Conservation (phyloP, 495 filamentous ascomycete species). For the Penicillium silybi region DNA sequence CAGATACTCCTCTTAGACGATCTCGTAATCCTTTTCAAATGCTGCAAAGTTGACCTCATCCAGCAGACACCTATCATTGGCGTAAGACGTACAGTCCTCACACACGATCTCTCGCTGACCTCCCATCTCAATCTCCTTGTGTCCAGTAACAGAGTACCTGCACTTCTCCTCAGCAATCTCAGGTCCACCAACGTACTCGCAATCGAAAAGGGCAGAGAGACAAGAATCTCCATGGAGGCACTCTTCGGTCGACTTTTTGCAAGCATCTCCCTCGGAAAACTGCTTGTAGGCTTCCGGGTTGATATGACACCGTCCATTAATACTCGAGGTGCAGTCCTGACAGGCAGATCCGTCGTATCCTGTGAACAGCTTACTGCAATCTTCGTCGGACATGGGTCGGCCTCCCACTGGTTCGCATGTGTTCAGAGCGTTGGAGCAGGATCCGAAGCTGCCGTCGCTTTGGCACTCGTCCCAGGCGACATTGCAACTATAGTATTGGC, state of each 20-base stretch:
- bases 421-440: neutral
- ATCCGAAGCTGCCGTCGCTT: neutral
- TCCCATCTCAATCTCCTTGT: neutral
- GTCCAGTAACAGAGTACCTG: neutral
- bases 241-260: neutral
- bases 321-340: neutral
- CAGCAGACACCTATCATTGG: neutral
- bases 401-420: neutral
- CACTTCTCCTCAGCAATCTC: neutral
- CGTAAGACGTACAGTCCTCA: neutral
- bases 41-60: neutral
- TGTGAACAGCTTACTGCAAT: neutral
- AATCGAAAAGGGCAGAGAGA: neutral
- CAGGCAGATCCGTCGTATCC: neutral
- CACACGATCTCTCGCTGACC: neutral
- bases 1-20: too few relatives aligned
- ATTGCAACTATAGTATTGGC: neutral
- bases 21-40: neutral
- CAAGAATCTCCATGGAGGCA: neutral
- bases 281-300: neutral
- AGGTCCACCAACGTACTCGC: neutral
- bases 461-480: neutral
- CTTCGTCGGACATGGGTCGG: neutral
- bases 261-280: neutral
- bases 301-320: neutral